Percentiles rank a stretch among this genome's conserved stretches.
These are phyloP conservation scores for Salix koriyanagi DNA, from an alignment of 345 rosid genomes.

Conservation along the genomic window DNA sequence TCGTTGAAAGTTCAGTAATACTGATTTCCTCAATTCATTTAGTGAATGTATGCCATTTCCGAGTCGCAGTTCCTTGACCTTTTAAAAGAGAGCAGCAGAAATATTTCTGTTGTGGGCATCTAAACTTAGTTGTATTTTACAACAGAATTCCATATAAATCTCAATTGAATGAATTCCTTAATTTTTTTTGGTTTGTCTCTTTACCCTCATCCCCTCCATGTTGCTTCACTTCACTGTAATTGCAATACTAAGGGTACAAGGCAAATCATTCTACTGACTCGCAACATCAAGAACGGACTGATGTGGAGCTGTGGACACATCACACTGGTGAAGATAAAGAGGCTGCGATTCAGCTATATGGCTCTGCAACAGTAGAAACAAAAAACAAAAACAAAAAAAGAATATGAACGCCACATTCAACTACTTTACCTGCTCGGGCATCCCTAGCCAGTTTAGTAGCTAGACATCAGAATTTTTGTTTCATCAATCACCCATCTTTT, in stretches of 20 bases:
- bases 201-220: no score
- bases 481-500: background rate
- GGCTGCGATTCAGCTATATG: no score
- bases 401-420: background rate
- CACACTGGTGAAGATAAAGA: no score
- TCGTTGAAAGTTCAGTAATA: no score
- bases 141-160: background rate
- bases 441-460: background rate
- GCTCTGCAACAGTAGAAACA: no score
- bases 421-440: background rate
- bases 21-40: no score
- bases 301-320: background rate
- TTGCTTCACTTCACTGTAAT: no score
- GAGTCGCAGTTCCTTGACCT: background rate
- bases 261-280: no score
- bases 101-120: background rate
- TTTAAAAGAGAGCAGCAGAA: background rate
- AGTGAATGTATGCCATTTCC: background rate
- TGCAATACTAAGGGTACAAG: no score
- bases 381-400: no score
- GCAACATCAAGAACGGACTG: no score
- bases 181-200: no score
- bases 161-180: background rate
- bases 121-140: background rate
- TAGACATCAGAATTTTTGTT: background rate